Base-by-base conservation (phyloP, 495 filamentous ascomycete species). In the Elaphomyces granulatus region DNA sequence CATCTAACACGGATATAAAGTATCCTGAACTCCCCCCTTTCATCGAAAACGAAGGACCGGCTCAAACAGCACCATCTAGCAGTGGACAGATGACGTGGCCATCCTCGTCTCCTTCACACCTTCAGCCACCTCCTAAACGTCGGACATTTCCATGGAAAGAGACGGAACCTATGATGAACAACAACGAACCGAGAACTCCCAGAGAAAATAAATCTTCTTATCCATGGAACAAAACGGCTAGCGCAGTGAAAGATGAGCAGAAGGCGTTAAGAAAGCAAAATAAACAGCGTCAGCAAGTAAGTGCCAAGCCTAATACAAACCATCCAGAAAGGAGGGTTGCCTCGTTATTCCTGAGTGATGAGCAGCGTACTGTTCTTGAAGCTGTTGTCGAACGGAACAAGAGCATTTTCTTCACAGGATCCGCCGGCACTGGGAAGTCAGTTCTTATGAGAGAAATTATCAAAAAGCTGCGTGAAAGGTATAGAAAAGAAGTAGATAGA, bases 341-440 rank as follows among this genome's bases (percentile, higher is more conserved):
- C 0, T 59, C 66, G 7, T 71, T 93, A 15, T 76, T 75, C 37
- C 65, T 98, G 15, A 95, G 84, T 54, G 70, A 80, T 1, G 90
- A 98, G 54, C 90, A 98, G 56, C 64, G 68, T 33, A 72, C 79
- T 43, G 84, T 98, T n/a, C 65, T 88, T 38, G 71, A 81, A 12
- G 59, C 93, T 10, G 86, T 96, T 16, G 65, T 82, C 2, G 70
- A 87, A 3, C 53, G 79, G 26, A 64, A 67, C 21, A 81, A 86
- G 51, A 94, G 90, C 48, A 87, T 95, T 3, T 98, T 98, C 67
- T 98, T 96, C 59, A 98, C 90, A 2, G 90, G 90, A 41, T 93
- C 90, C 32, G 90, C 90, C 41, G 90, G 90, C 69, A 98, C 90
- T 15, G 90, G 90, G 45, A 98, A 98, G 62, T 98, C 90, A 0